phyloP scores from a whole-genome alignment of 768 basidiomycete species.

The Dioszegia hungarica region DNA sequence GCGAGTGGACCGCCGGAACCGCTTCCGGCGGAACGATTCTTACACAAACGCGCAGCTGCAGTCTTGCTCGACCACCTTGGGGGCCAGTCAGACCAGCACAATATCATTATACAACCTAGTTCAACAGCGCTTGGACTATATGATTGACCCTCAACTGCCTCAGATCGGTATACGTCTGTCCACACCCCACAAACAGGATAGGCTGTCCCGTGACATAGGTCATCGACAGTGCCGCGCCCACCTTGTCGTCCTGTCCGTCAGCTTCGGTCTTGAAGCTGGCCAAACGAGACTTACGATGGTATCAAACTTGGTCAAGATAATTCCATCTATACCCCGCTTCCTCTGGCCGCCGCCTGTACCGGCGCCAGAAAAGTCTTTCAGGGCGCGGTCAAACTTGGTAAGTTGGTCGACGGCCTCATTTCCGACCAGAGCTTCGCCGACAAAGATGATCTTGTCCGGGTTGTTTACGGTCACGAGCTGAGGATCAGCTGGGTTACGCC shows the following conservation, averaged over 20 bases:
- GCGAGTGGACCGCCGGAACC: no score
- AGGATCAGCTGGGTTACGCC: slow-evolving; percentile 4
- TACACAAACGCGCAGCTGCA: no score
- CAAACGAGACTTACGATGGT: slow-evolving; percentile 64
- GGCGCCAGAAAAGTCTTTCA: slow-evolving; percentile 81
- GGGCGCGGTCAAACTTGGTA: slow-evolving; percentile 88
- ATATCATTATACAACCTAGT: slow-evolving; percentile 9
- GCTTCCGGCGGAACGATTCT: no score
- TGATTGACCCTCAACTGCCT: slow-evolving; percentile 83
- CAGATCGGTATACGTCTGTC: slow-evolving; percentile 97
- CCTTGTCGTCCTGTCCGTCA: slow-evolving; percentile 57
- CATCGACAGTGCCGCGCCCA: slow-evolving; percentile 97
- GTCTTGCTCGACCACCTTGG: no score
- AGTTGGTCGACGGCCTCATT: slow-evolving; percentile 99
- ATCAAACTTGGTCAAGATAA: slow-evolving; percentile 98
- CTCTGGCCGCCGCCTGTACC: slow-evolving; percentile 56
- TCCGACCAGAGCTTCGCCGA: slow-evolving; percentile 95
- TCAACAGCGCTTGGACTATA: slow-evolving; percentile 87
- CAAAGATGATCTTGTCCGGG: slow-evolving; percentile 96
- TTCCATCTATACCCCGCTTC: slow-evolving; percentile 87
- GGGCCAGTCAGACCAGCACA: no score
- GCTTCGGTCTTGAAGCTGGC: neutral
- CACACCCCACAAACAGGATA: slow-evolving; percentile 96
- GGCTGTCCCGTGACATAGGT: slow-evolving; percentile 98
- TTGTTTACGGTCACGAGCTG: slow-evolving; percentile 87